A percentile compares a stretch with the other conserved stretches of the same genome.
Evolutionary conservation across 805 yeast species (phyloP).

Genomic region (Teunomyces gatunensis): DNA sequence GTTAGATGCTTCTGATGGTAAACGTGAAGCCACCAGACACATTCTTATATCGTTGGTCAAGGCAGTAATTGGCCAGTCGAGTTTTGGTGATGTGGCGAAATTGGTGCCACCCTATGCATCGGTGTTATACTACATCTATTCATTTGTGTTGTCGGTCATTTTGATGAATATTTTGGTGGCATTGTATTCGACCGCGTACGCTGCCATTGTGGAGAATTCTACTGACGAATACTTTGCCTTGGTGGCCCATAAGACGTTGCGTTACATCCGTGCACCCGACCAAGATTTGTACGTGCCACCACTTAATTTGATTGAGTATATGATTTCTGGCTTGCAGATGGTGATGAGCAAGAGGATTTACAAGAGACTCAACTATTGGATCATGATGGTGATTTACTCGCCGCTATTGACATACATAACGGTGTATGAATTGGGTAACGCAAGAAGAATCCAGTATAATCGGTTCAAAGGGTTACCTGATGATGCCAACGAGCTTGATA

Average conservation of each 20-base stretch:
- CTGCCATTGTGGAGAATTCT: conserved; percentile 76
- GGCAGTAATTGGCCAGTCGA: conserved; percentile 73
- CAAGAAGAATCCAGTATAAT: conserved; percentile 70
- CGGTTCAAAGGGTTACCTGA: conserved; percentile 61
- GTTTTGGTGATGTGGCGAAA: conserved; percentile 63
- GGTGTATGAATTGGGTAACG: conserved; percentile 59
- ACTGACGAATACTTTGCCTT: conserved; percentile 82
- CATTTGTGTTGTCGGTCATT: conserved; percentile 71
- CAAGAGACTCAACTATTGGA: conserved; percentile 46
- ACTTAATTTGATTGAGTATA: conserved; percentile 66
- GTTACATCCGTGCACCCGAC: conserved; percentile 87
- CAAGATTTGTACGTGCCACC: conserved; percentile 84
- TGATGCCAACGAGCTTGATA: conserved; percentile 75
- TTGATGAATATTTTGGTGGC: conserved; percentile 83
- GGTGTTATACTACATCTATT: conserved; percentile 72
- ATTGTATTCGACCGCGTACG: conserved; percentile 79
- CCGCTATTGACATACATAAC: conserved; percentile 66
- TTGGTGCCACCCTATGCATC: conserved; percentile 86
- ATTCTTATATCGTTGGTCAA: conserved; percentile 64
- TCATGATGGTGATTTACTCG: conserved; percentile 65
- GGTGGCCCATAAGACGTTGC: conserved; percentile 77
- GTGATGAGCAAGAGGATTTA: conserved; percentile 34
- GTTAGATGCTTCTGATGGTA: conserved; percentile 84
- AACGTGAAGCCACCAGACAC: conserved; percentile 65
- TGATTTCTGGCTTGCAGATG: conserved; percentile 26